Base-by-base conservation (phyloP, 805 yeast genomes). In the Metschnikowia similis region DNA sequence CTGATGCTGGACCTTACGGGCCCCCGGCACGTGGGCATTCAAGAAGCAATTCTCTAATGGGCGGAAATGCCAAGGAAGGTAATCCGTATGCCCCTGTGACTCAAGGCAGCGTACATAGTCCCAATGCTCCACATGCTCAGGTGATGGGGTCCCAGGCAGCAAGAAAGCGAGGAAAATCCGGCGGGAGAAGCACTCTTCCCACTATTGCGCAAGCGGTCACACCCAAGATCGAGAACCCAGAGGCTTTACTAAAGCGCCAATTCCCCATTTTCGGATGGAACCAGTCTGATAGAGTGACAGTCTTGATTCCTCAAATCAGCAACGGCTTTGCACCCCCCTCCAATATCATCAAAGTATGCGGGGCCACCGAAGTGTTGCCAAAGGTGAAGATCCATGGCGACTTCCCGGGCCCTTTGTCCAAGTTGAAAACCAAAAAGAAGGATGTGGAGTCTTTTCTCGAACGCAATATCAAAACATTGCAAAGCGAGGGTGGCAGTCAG, bases 261-360 rank as follows among this genome's bases (percentile, higher is more conserved):
- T 86, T 85, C 66, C 96, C 96, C 0, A 62, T 89, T 32, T 85
- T 88, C 62, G 74, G 77, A 50, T 89, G 94, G 86, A 65, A 70
- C 45, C 52, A 56, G 29, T 64, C 72, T 1, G 64, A 61, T 29
- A 63, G 60, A n/a, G 64, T 64, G 3, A 66, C 59, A 1, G 48
- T 51, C 17, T 58, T 72, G 45, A 56, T 67, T 14, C 50, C 48
- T n/a, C 48, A 49, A 10, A 47, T 55, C 9, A 65, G 70, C 34
- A 62, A 65, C 56, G 66, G 68, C n/a, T 70, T 64, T 51, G 69
- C 67, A 11, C 64, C 59, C 44, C 60, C 65, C 9, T 57, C 58
- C 36, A 59, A 63, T 16, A 57, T 57, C 2, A 58, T 85, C 6
- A 69, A 69, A 1, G 67, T 83, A 8, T 62, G 51, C 9, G 55